Evolutionary conservation across 805 yeast genomes (phyloP), one percentile per base, ranked within the genome.

Genomic region (Alloascoidea hylecoeti): DNA sequence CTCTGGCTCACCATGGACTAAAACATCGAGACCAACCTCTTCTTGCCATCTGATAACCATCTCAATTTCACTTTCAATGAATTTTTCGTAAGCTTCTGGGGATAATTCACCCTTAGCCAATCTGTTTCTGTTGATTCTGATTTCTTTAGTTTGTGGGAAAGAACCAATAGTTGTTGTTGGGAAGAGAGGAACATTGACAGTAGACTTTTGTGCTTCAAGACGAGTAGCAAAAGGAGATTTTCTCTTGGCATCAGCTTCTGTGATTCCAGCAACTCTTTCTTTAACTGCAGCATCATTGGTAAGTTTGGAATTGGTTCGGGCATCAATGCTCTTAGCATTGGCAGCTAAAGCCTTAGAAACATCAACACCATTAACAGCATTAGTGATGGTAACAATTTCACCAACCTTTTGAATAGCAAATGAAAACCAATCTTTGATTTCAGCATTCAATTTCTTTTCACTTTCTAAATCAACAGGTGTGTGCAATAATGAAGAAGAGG

Each of bases 101-200:
- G 96, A 65, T 59, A 92, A 79, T 57, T 84, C 81, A 64, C 99
- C 99, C 79, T 92, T 92, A 66, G 82, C 73, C 70, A 82, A 86
- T 72, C 89, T 92, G 80, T 89, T 86, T 77, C 99, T 89, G 82
- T 82, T 81, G 64, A 88, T 68, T 75, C 98, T 84, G 70, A 92
- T 92, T 65, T 92, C 98, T 75, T 86, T 85, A 65, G 99, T 92
- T 76, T 92, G 99, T 56, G 99, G 99, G 96, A 92, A 92, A 48
- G 99, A 92, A 67, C 99, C 99, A 65, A 92, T 92, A 56, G 98
- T 92, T 63, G 99, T 92, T 61, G 99, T 92, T 69, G 99, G 99
- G 95, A 92, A 92, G 59, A 83, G 70, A 53, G 99, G 98, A 64
- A 92, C 73, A 74, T 92, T 82, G 73, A 82, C 83, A 60, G 76